These are phyloP conservation scores for Dimargaris xerosporica DNA, from an alignment of 192 early-diverging fungal genomes.

Conservation along the genomic window DNA sequence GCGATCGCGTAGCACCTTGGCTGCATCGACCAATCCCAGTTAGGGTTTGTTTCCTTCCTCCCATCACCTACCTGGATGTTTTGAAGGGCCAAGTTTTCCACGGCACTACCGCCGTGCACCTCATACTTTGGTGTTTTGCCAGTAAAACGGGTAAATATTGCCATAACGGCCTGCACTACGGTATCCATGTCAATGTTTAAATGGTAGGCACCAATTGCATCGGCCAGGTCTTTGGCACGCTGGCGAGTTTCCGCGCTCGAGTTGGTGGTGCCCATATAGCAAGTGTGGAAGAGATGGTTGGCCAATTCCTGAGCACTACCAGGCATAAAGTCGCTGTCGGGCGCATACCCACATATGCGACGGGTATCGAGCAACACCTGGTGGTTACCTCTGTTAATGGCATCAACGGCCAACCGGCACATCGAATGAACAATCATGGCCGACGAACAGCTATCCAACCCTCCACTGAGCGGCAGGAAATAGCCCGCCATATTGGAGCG, in stretches of 20 bases:
- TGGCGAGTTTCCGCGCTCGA: constrained; percentile 71
- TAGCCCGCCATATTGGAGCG: constrained; percentile 77
- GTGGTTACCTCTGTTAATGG: constrained; percentile 25
- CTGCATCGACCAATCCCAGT: too few relatives aligned
- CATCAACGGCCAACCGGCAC: constrained; percentile 41
- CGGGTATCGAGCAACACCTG: constrained; percentile 65
- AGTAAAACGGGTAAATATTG: constrained; percentile 61
- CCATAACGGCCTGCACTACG: constrained; percentile 54
- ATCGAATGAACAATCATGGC: constrained; percentile 82
- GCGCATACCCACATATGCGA: constrained; percentile 36
- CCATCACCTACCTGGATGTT: constrained; percentile 61
- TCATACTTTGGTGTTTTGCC: constrained; percentile 58
- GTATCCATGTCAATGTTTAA: constrained; percentile 78
- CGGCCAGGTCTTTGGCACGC: constrained; percentile 67
- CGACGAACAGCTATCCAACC: constrained; percentile 90
- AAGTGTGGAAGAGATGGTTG: constrained; percentile 75
- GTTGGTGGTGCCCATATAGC: constrained; percentile 91
- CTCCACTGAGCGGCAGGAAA: constrained; percentile 92
- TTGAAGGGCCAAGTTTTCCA: constrained; percentile 91
- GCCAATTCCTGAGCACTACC: constrained; percentile 67
- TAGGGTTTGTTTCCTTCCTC: too few relatives aligned
- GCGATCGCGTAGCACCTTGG: too few relatives aligned
- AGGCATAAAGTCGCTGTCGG: constrained; percentile 51
- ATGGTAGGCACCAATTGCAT: constrained; percentile 82
- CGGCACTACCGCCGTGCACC: constrained; percentile 64